phyloP scores from a whole-genome alignment of 805 yeast genomes.

The Dipodascus albidus region DNA sequence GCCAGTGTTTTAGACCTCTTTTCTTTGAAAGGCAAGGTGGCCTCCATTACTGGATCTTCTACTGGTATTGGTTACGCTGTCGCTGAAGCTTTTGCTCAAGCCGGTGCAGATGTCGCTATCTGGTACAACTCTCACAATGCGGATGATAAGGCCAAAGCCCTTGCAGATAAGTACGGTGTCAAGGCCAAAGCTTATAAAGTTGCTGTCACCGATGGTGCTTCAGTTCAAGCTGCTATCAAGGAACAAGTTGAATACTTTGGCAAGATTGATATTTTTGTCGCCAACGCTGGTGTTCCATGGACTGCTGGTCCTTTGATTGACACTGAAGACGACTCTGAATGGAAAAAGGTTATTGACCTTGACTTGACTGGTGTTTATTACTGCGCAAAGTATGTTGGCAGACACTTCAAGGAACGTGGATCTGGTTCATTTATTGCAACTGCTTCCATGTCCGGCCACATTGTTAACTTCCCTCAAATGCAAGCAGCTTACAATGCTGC shows the following conservation, averaged over 20 bases:
- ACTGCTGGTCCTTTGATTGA: slow-evolving; percentile 47
- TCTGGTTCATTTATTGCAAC: slow-evolving; percentile 73
- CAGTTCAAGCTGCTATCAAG: slow-evolving; percentile 37
- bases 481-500: slow-evolving; percentile 83
- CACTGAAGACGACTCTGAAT: slow-evolving; percentile 40
- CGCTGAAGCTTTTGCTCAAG: slow-evolving; percentile 75
- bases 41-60: slow-evolving; percentile 77
- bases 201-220: slow-evolving; percentile 37
- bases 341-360: slow-evolving; percentile 62
- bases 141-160: slow-evolving; percentile 46
- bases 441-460: slow-evolving; percentile 82
- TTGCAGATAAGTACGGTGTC: slow-evolving; percentile 48
- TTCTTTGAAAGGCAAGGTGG: slow-evolving; percentile 71
- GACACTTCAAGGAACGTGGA: slow-evolving; percentile 59
- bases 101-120: slow-evolving; percentile 74
- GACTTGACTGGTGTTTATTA: slow-evolving; percentile 75
- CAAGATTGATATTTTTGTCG: slow-evolving; percentile 70
- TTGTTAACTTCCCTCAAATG: slow-evolving; percentile 76
- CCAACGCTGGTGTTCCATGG: slow-evolving; percentile 88
- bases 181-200: slow-evolving; percentile 55
- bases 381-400: slow-evolving; percentile 66
- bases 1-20: slow-evolving; percentile 53
- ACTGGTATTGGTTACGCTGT: slow-evolving; percentile 75
- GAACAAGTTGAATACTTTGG: slow-evolving; percentile 61
- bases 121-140: slow-evolving; percentile 56